Evolutionary conservation across 192 early-diverging fungal genomes (phyloP), one percentile per base, ranked within the genome.

Genomic region (Backusella westeae): DNA sequence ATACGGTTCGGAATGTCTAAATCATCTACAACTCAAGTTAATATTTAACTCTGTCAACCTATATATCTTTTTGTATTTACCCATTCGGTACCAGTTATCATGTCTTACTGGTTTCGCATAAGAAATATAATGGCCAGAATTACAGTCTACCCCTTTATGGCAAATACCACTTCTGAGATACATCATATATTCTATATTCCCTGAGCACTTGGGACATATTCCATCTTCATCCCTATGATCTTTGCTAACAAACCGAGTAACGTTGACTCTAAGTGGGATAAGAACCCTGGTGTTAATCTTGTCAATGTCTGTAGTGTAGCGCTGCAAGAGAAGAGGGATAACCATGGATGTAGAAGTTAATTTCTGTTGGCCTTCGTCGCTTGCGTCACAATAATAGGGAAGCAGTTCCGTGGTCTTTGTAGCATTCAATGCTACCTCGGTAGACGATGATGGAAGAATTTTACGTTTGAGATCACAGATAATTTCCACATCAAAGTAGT

Each of bases 321-420:
- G 85, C 76, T 91, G 91, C 72, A 93, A 59, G 21, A 91, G 88
- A 69, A 93, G 78, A 4, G 90, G 90, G 34, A 93, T 68, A n/a
- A 93, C 85, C 66, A 93, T 75, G 23, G 82, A 83, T 41, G 83
- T 82, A 5, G 79, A 76, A 14, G 89, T 88, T 63, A 88, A 91
- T 53, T 83, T 83, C 1, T 83, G 80, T 9, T 80, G 77, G 36
- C 59, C 6, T 49, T 49, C 66, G 10, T 85, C 81, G 82, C 87
- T 93, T 63, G 84, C 82, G 12, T 86, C 86, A 17, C 86, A 88
- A 74, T 93, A 93, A 77, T 91, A 93, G 2, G 91, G 91, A 6
- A 90, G 76, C 23, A 93, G 77, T 41, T 89, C 86, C 34, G 91
- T 73, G n/a, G 90, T 85, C 75, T 89, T 88, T 90, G 89, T 90